phyloP scores from a whole-genome alignment of 305 asterid genomes.

The Plantago coronopus region DNA sequence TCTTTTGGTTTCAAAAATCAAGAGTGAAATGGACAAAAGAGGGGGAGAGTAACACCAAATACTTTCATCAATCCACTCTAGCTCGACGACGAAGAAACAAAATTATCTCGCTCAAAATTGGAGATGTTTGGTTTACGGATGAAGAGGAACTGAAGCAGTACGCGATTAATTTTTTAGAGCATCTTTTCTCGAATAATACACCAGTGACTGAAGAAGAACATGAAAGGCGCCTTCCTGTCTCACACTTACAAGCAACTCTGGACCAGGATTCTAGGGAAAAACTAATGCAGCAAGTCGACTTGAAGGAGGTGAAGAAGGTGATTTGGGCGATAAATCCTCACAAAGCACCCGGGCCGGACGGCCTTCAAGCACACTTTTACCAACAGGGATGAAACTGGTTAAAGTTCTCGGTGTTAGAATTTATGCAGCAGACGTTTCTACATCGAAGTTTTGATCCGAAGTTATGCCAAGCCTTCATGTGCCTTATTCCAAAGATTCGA shows the following conservation, averaged over 20 bases:
- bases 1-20: background rate
- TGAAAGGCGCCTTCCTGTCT: no score
- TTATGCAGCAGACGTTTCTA: background rate
- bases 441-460: background rate
- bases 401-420: background rate
- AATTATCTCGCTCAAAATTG: background rate
- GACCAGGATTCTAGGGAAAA: no score
- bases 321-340: no score
- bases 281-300: no score
- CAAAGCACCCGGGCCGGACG: slow-evolving; percentile 11
- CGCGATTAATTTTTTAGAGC: no score
- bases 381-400: background rate
- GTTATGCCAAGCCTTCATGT: no score
- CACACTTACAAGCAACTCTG: no score
- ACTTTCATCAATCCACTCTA: background rate
- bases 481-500: background rate
- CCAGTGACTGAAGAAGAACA: no score
- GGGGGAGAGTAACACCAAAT: no score
- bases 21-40: background rate
- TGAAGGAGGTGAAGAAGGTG: background rate
- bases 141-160: background rate
- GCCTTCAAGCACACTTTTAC: background rate
- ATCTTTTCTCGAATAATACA: no score
- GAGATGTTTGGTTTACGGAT: background rate
- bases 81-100: background rate